A percentile compares a stretch with the other conserved stretches of the same genome.
Evolutionary conservation across 306 rosid genomes (phyloP).

Genomic region (Pueraria montana): DNA sequence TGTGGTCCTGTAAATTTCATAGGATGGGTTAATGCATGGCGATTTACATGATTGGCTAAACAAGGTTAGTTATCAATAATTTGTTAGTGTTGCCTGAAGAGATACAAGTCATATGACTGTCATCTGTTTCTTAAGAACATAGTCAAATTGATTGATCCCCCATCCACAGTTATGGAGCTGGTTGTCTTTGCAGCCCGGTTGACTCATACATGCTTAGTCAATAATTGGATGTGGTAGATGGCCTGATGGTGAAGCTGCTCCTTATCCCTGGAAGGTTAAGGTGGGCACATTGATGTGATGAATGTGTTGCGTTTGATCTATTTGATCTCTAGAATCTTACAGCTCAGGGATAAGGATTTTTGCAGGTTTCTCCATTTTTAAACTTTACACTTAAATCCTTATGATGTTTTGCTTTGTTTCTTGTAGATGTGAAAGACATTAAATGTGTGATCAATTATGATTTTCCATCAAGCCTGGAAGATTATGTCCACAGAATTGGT

Average conservation of each 20-base stretch:
- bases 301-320: slow-evolving; percentile 85
- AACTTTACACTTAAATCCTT: slow-evolving; percentile 7
- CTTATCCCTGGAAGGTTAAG: slow-evolving; percentile 99
- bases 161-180: slow-evolving; percentile 99
- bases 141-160: slow-evolving; percentile 62
- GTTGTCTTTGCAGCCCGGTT: slow-evolving; percentile 91
- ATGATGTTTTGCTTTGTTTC: slow-evolving; percentile 49
- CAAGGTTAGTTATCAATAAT: slow-evolving; percentile 48
- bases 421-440: slow-evolving; percentile 98
- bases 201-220: slow-evolving; percentile 84
- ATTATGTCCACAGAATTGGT: slow-evolving; percentile 95
- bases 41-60: slow-evolving; percentile 44
- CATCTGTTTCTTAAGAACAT: no score
- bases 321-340: slow-evolving; percentile 77
- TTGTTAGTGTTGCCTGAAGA: slow-evolving; percentile 56
- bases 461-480: slow-evolving; percentile 95
- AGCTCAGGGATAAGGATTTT: slow-evolving; percentile 92
- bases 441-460: slow-evolving; percentile 95
- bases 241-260: slow-evolving; percentile 92
- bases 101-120: slow-evolving; percentile 23
- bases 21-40: slow-evolving; percentile 43
- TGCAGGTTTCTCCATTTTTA: slow-evolving; percentile 71
- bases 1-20: slow-evolving; percentile 44
- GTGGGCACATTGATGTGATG: slow-evolving; percentile 97
- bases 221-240: slow-evolving; percentile 75